Conservation (phyloP, 1,139 yeast genomes). For the Debaryomyces sp. region DNA sequence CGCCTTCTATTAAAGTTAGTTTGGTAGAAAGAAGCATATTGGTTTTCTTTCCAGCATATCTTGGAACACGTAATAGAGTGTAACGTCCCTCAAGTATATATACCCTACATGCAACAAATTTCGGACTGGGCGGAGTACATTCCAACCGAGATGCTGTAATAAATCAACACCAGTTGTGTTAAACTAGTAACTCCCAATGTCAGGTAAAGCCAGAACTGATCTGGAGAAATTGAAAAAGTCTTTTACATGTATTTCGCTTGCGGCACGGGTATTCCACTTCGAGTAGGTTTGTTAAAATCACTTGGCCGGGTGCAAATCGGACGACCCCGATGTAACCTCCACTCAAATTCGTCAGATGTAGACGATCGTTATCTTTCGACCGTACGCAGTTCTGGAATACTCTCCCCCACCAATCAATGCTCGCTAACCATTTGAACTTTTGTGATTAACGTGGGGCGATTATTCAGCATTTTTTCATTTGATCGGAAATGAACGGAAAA, state of each 20-base stretch:
- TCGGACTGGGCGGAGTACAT: background rate
- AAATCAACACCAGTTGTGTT: background rate
- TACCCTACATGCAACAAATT: no score
- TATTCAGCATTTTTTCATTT: background rate
- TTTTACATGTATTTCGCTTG: background rate
- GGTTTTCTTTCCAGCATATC: no score
- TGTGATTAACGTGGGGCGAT: background rate
- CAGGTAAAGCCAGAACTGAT: no score
- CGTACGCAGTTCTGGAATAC: background rate
- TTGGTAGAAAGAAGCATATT: background rate
- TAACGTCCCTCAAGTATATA: background rate
- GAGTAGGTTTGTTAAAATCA: background rate
- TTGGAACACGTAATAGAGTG: background rate
- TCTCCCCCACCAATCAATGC: background rate
- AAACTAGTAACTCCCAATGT: no score
- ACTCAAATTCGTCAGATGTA: background rate
- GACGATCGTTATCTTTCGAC: background rate
- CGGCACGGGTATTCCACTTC: no score
- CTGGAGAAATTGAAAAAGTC: background rate
- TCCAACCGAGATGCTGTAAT: background rate
- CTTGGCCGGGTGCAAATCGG: background rate
- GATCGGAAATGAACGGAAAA: constrained; percentile 1
- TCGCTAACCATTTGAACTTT: background rate
- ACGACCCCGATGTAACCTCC: background rate
- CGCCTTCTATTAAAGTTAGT: background rate